Conservation (phyloP, 2,329 filamentous ascomycete genomes). For the Macrophomina phaseolina region DNA sequence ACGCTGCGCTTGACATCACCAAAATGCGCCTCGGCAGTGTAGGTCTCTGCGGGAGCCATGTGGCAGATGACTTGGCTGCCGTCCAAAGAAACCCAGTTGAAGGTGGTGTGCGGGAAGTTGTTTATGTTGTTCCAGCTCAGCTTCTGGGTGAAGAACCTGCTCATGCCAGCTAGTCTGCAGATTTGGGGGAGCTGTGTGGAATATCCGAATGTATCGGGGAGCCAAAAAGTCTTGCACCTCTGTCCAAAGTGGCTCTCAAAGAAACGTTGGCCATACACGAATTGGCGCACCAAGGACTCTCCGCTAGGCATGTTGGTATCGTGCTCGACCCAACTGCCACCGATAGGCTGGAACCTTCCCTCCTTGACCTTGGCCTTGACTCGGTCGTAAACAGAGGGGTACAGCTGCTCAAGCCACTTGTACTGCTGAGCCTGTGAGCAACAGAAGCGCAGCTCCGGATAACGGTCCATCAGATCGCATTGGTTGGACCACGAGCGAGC, state of each 20-base stretch:
- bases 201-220: slow-evolving; percentile 98
- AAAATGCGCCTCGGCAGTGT: slow-evolving; percentile 93
- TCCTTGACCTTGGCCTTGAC: slow-evolving; percentile 91
- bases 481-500: slow-evolving; percentile 96
- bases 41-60: slow-evolving; percentile 95
- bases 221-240: slow-evolving; percentile 91
- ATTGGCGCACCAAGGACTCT: slow-evolving; percentile 91
- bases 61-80: slow-evolving; percentile 97
- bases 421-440: slow-evolving; percentile 96
- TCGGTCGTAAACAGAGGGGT: slow-evolving; percentile 85
- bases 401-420: slow-evolving; percentile 93
- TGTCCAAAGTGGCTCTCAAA: slow-evolving; percentile 93
- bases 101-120: slow-evolving; percentile 97
- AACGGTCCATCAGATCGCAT: slow-evolving; percentile 92
- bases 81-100: slow-evolving; percentile 97
- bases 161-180: slow-evolving; percentile 94
- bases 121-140: slow-evolving; percentile 99
- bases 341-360: slow-evolving; percentile 91
- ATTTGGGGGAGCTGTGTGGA: slow-evolving; percentile 93
- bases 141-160: slow-evolving; percentile 95
- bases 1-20: slow-evolving; percentile 91
- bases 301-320: slow-evolving; percentile 97
- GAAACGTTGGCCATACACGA: slow-evolving; percentile 92
- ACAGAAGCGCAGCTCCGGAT: slow-evolving; percentile 90
- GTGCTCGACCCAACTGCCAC: slow-evolving; percentile 98